A percentile compares a stretch with the other conserved stretches of the same genome.
These are phyloP conservation scores for Vigna reflexopilosa DNA, from an alignment of 306 rosid genomes.

Conservation along the genomic window DNA sequence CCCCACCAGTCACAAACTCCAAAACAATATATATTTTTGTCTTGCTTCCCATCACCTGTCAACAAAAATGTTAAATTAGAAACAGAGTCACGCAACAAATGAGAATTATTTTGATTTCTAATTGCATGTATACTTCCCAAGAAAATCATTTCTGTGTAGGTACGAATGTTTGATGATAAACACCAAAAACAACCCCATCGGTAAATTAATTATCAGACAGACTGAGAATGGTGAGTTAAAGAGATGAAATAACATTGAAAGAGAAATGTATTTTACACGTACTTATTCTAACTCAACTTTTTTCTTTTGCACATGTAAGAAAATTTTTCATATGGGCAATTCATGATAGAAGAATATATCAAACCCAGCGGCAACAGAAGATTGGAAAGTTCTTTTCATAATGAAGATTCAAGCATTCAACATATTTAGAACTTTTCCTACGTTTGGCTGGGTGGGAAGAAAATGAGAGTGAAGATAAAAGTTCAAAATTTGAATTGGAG, in stretches of 20 bases:
- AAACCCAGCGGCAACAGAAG: background rate
- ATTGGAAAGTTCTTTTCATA: background rate
- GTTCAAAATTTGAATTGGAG: background rate
- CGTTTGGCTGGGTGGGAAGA: background rate
- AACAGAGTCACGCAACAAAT: slow-evolving; percentile 27
- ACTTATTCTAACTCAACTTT: background rate
- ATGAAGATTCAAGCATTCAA: slow-evolving; percentile 20
- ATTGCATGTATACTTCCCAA: slow-evolving; percentile 7
- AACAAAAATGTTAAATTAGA: slow-evolving; percentile 34
- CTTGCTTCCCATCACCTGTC: slow-evolving; percentile 96
- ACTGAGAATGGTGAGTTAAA: slow-evolving; percentile 4
- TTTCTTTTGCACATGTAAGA: background rate
- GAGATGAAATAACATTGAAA: background rate
- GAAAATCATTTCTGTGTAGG: slow-evolving; percentile 1
- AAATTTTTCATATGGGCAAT: background rate
- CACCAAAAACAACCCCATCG: background rate
- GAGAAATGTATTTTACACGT: background rate
- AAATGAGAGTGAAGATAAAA: background rate
- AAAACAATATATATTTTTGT: slow-evolving; percentile 91
- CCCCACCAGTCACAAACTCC: slow-evolving; percentile 97
- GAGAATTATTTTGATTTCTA: slow-evolving; percentile 21
- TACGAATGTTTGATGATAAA: background rate
- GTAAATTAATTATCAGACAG: no score
- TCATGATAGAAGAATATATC: background rate
- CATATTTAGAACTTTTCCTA: background rate